Conservation (phyloP, 208 protist genomes). For the Trypanosoma mega region DNA sequence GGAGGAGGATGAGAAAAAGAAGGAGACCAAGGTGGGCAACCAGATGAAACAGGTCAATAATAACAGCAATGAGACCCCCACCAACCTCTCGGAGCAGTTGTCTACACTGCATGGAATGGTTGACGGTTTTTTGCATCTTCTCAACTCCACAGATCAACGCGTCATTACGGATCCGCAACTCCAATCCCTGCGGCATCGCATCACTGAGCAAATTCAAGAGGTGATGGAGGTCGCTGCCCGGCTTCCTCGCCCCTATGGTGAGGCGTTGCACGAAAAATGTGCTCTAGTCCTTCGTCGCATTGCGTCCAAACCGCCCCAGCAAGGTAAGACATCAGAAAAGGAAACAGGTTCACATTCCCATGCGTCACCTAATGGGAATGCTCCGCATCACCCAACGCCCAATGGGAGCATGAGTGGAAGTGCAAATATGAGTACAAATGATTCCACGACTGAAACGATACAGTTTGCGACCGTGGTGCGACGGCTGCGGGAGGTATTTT, state of each 20-base stretch:
- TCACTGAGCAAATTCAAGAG: slow-evolving; percentile 45
- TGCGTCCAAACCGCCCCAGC: background rate
- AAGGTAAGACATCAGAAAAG: background rate
- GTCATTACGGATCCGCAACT: slow-evolving; percentile 30
- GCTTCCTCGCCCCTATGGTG: slow-evolving; percentile 38
- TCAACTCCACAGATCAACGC: slow-evolving; percentile 35
- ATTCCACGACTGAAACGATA: background rate
- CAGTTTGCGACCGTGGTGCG: slow-evolving; percentile 19
- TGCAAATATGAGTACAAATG: too few species aligned
- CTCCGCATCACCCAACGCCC: too few species aligned
- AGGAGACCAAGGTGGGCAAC: too few species aligned
- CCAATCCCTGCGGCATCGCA: slow-evolving; percentile 27
- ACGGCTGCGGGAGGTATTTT: slow-evolving; percentile 32
- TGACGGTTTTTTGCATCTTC: slow-evolving; percentile 52
- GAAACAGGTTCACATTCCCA: background rate
- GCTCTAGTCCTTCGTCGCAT: slow-evolving; percentile 24
- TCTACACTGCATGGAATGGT: slow-evolving; percentile 57
- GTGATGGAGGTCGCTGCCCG: slow-evolving; percentile 34
- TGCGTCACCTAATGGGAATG: background rate
- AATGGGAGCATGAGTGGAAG: too few species aligned
- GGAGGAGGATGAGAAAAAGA: too few species aligned
- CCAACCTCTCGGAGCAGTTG: slow-evolving; percentile 17
- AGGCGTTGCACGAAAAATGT: slow-evolving; percentile 51
- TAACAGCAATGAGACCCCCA: background rate
- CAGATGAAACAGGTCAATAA: slow-evolving; percentile 3